phyloP scores from a whole-genome alignment of 1,139 yeast species.

The Yamadazyma epiphylla region DNA sequence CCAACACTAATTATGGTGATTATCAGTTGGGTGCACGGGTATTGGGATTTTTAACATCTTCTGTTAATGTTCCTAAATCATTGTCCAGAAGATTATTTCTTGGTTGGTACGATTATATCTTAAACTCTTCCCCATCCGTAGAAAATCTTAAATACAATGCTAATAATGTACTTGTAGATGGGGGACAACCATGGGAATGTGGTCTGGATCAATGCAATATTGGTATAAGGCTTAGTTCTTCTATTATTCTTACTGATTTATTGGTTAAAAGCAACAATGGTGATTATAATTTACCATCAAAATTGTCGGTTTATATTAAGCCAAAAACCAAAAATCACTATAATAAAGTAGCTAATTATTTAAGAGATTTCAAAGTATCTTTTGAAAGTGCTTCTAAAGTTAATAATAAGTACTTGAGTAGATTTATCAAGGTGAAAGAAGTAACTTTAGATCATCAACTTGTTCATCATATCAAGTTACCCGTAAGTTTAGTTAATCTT shows the following conservation, averaged over 20 bases:
- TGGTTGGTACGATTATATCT: conserved; percentile 41
- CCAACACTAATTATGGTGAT: conserved; percentile 41
- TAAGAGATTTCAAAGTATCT: conserved; percentile 15
- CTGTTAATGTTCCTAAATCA: conserved; percentile 12
- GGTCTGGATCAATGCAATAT: conserved; percentile 24
- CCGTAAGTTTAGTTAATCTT: conserved; percentile 32
- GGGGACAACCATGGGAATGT: conserved; percentile 34
- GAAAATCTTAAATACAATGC: conserved; percentile 34
- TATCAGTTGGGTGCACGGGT: conserved; percentile 38
- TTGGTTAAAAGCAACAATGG: conserved; percentile 18
- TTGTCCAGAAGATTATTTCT: conserved; percentile 25
- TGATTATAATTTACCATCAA: conserved; percentile 7
- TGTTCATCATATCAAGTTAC: conserved; percentile 30
- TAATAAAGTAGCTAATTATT: conserved; percentile 17
- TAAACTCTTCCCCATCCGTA: conserved; percentile 19
- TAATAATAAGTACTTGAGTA: conserved; percentile 23
- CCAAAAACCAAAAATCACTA: conserved; percentile 18
- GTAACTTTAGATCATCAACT: conserved; percentile 12
- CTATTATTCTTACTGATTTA: conserved; percentile 36
- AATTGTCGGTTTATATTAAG: conserved; percentile 26
- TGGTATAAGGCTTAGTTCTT: conserved; percentile 32
- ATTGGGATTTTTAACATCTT: conserved; percentile 37
- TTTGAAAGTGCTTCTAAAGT: conserved; percentile 2
- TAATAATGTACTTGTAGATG: conserved; percentile 35
- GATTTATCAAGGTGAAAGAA: conserved; percentile 33